Conservation (phyloP, 257 asterid genomes). For the Nemophila menziesii region DNA sequence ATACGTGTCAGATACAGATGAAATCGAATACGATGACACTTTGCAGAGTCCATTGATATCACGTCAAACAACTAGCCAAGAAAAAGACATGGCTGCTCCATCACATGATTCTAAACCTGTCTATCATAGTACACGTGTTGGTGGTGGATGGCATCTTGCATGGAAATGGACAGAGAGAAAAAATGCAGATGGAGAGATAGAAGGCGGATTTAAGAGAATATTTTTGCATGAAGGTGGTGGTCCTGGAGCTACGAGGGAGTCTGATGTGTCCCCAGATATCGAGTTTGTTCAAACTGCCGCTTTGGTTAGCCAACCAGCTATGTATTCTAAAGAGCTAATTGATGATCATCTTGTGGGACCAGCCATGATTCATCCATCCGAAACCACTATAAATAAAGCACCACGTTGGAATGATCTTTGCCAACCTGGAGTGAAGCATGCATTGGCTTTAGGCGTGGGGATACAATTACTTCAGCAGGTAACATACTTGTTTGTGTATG, state of each 20-base stretch:
- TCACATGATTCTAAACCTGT: constrained; percentile 19
- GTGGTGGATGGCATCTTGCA: constrained; percentile 80
- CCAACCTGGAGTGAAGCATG: constrained; percentile 64
- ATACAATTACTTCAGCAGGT: constrained; percentile 70
- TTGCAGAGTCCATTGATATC: constrained; percentile 51
- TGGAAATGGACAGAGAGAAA: constrained; percentile 46
- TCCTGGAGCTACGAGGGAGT: constrained; percentile 26
- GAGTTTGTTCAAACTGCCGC: constrained; percentile 42
- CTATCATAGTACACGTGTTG: constrained; percentile 33
- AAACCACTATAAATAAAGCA: constrained; percentile 30
- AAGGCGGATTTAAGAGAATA: constrained; percentile 45
- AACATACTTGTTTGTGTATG: no score
- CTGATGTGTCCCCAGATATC: constrained; percentile 31
- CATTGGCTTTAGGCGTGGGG: constrained; percentile 52
- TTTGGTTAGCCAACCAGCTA: constrained; percentile 49
- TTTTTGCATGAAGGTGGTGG: constrained; percentile 44
- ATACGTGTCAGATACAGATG: constrained; percentile 26
- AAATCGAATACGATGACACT: constrained; percentile 41
- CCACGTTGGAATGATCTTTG: constrained; percentile 31
- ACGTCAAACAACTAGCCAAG: constrained; percentile 45
- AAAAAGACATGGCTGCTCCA: constrained; percentile 22
- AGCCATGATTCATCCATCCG: constrained; percentile 32
- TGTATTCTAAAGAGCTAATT: constrained; percentile 26
- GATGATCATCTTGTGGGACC: constrained; percentile 37
- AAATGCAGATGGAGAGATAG: constrained; percentile 24